Evolutionary conservation across 2,329 filamentous ascomycete species (phyloP), one percentile per base, ranked within the genome.

Genomic region (Rhexocercosporidium sp.): DNA sequence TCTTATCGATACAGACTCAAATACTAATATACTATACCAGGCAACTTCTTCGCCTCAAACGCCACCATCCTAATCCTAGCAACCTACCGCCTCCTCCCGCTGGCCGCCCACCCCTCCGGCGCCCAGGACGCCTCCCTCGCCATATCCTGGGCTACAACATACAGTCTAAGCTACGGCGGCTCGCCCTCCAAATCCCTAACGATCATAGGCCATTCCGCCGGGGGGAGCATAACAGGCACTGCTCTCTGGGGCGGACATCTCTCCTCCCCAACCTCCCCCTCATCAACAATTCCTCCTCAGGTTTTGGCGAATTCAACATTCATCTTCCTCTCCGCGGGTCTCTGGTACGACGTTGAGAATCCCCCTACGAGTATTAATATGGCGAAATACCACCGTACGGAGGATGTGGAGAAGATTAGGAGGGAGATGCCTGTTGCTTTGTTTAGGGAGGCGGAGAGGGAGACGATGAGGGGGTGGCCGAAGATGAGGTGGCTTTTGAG

Each of bases 11-110:
- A n/a, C n/a, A n/a, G n/a, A n/a, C n/a, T n/a, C n/a, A n/a, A n/a
- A n/a, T n/a, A n/a, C n/a, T n/a, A n/a, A n/a, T n/a, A n/a, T 16
- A 5, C 16, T 8, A 51, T 14, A 9, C 18, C 59, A 61, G 61
- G 61, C 20, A 63, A 63, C 16, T 63, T 54, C 34, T 51, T 63
- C 49, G 49, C 61, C 37, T 44, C n/a, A 16, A 63, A 63, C 37
- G 20, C n/a, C 14, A 44, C 31, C 27, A 44, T 63, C 37, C 53
- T 49, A 11, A 41, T 39, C 11, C 16, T n/a, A 18, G 47, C 49
- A 29, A 63, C 49, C 9, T 63, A 63, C 49, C 49, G 61, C 7
- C 46, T 63, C 49, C 22, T 63, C 37, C 61, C 61, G 1, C 12
- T 31, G 34, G 61, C 61, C 6, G 22, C 25, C 3, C 39, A 63